These are phyloP conservation scores for Adansonia digitata DNA, from an alignment of 345 rosid genomes.

Conservation along the genomic window DNA sequence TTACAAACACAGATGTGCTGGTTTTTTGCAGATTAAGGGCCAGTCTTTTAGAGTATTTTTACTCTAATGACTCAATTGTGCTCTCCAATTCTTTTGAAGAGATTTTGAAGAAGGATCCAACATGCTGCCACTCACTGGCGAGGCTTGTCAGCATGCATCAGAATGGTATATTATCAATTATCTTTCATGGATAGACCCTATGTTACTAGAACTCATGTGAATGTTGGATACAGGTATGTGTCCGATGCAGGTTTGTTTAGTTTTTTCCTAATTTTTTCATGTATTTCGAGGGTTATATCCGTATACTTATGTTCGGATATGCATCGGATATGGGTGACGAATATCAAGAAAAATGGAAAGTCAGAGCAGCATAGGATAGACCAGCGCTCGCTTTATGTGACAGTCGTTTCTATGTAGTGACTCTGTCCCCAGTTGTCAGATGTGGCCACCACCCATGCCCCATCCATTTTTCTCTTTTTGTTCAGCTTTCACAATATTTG, in stretches of 20 bases:
- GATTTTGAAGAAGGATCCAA: conserved; percentile 66
- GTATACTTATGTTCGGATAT: too few relatives aligned
- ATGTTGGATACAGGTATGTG: too few relatives aligned
- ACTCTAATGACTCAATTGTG: conserved; percentile 25
- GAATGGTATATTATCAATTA: conserved; percentile 32
- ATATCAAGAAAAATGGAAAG: too few relatives aligned
- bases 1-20: not conserved
- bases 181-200: not conserved
- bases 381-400: not conserved
- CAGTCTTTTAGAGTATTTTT: conserved; percentile 47
- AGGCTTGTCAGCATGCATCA: conserved; percentile 58
- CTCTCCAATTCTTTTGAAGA: conserved; percentile 58
- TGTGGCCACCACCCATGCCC: not conserved
- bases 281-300: too few relatives aligned
- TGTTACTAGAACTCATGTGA: too few relatives aligned
- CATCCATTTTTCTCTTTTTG: not conserved
- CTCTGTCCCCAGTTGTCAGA: not conserved
- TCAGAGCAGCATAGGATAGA: too few relatives aligned
- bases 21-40: conserved; percentile 53
- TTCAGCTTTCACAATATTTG: not conserved
- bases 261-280: too few relatives aligned
- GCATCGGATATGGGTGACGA: too few relatives aligned
- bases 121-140: conserved; percentile 44
- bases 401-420: not conserved
- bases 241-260: too few relatives aligned